Evolutionary conservation across 495 filamentous ascomycete species (phyloP), one percentile per base, ranked within the genome.

Genomic region (Penicillium lividum): DNA sequence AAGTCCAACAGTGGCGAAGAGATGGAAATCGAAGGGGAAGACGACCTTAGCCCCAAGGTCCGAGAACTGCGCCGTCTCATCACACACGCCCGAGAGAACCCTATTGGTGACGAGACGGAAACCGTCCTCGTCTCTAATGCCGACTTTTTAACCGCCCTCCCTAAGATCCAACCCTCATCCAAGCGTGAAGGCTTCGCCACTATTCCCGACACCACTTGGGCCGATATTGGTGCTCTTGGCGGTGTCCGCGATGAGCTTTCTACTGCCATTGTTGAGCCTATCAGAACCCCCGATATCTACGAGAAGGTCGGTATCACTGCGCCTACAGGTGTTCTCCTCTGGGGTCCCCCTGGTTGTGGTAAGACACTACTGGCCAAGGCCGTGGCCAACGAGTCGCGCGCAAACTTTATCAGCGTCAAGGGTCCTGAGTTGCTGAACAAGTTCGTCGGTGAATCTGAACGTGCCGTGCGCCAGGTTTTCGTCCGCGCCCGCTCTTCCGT

Each of bases 341-440:
- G 94, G 93, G 94, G 94, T 13, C 94, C 94, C 0, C 94, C 94
- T 3, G 94, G 94, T 31, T 98, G 94, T 73, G 94, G 94, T 61
- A 98, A 98, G 71, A 98, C 94, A 0, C 83, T 98, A 5, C 86
- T 98, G 8, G 94, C 94, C 51, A 97, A 97, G 74, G 94, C 94
- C 16, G 92, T 96, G 5, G 94, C 94, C 57, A 95, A 96, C 72
- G 95, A 97, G 73, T 91, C 88, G 27, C 87, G 89, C 62, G 94
- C 95, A 29, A 98, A 97, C 73, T 98, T 98, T 81, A 98, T 98
- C 74, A 92, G 89, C 61, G 90, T 98, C 74, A 97, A 96, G 76
- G 94, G 94, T 0, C 93, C 94, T 3, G 93, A 97, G 65, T 79
- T 97, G 3, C 82, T 95, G 43, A 96, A 96, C 75, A 97, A 97